phyloP scores from a whole-genome alignment of 371 early-diverging fungal genomes.

The Blakeslea trispora region DNA sequence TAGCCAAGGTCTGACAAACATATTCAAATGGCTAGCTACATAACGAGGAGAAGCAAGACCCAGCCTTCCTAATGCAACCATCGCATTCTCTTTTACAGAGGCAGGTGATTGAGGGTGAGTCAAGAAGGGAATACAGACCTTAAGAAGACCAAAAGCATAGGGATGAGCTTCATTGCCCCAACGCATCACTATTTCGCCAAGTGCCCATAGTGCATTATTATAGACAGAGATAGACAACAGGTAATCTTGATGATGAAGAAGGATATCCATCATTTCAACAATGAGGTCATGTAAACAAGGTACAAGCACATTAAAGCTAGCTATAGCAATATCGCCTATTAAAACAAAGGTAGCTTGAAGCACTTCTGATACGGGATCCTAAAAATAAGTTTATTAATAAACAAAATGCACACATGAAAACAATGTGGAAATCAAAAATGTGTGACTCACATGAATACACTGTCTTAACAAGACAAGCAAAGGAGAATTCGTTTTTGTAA shows the following conservation, averaged over 20 bases:
- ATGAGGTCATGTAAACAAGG: conserved; percentile 15
- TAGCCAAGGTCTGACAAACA: conserved; percentile 72
- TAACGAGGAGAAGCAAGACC: conserved; percentile 72
- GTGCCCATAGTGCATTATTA: conserved; percentile 95
- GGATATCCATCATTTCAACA: conserved; percentile 61
- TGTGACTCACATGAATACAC: conserved; percentile 64
- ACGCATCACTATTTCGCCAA: conserved; percentile 90
- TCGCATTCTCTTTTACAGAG: conserved; percentile 82
- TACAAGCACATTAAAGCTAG: conserved; percentile 55
- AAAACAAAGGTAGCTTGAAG: conserved; percentile 91
- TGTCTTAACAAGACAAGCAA: conserved; percentile 65
- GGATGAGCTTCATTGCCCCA: conserved; percentile 38
- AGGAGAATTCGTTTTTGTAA: conserved; percentile 63
- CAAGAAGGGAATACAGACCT: conserved; percentile 57
- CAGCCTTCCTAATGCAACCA: conserved; percentile 85
- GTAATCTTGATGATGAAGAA: conserved; percentile 49
- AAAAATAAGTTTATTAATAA: neutral
- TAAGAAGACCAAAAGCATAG: conserved; percentile 3
- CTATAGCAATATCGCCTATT: conserved; percentile 91
- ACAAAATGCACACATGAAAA: neutral
- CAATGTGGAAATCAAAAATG: too few relatives aligned
- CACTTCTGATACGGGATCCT: conserved; percentile 83
- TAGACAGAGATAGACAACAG: conserved; percentile 59
- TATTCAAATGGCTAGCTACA: conserved; percentile 68
- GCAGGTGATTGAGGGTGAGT: conserved; percentile 54